Evolutionary conservation across 768 basidiomycete species (phyloP).

Genomic region (Tulasnella sp.): DNA sequence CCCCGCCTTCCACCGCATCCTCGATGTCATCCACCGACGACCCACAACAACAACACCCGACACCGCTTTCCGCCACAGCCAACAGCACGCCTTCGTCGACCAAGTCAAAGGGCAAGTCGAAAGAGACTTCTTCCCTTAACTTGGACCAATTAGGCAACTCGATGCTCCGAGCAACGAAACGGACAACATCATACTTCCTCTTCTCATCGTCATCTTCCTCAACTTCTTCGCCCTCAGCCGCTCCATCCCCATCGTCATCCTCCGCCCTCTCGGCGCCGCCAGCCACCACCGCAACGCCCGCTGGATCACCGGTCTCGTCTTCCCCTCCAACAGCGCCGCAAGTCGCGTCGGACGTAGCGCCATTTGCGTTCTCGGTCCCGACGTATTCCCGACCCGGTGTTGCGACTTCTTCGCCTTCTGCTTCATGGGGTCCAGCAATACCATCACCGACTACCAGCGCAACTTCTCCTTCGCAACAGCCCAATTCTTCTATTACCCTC

Average conservation of each 20-base stretch:
- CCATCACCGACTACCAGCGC: not conserved
- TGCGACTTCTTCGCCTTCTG: not conserved
- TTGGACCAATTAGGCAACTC: conserved; percentile 39
- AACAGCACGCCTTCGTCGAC: not conserved
- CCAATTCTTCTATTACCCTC: not conserved
- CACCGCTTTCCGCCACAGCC: conserved; percentile 21
- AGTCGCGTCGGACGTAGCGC: not conserved
- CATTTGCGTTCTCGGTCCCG: conserved; percentile 17
- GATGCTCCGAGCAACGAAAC: conserved; percentile 38
- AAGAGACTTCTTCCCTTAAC: conserved; percentile 23
- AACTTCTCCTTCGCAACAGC: not conserved
- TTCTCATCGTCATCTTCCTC: conserved; percentile 39
- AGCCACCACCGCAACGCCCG: not conserved
- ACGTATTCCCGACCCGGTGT: not conserved
- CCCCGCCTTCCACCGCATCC: conserved; percentile 27
- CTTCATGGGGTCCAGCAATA: conserved; percentile 2
- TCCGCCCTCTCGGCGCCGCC: conserved; percentile 17
- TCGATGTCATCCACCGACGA: not conserved
- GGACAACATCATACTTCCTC: conserved; percentile 39
- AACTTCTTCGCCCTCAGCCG: conserved; percentile 8
- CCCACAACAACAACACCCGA: conserved; percentile 29
- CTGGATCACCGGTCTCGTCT: not conserved
- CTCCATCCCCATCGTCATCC: conserved; percentile 36
- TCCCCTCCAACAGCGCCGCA: not conserved
- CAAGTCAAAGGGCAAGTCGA: not conserved